Conservation (phyloP, 2,329 filamentous ascomycete species). For the Colletotrichum sp. region DNA sequence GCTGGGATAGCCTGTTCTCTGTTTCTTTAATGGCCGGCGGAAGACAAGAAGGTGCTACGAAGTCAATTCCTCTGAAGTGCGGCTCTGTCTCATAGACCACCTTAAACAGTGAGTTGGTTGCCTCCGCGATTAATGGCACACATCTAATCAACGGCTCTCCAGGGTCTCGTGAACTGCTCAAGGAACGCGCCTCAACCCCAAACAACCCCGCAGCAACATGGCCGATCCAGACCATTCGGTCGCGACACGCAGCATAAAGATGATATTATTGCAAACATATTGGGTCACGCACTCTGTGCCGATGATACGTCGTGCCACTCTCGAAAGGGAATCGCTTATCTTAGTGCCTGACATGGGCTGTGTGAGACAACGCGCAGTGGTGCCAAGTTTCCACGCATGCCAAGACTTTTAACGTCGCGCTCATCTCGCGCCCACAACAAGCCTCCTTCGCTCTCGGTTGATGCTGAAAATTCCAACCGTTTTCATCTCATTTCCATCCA, state of each 20-base stretch:
- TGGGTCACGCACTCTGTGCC: neutral
- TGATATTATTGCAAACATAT: neutral
- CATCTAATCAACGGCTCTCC: neutral
- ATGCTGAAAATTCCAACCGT: neutral
- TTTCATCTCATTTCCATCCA: neutral
- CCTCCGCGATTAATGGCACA: neutral
- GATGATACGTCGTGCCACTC: neutral
- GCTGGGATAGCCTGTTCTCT: neutral
- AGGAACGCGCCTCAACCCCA: neutral
- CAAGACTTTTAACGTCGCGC: neutral
- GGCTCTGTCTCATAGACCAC: neutral
- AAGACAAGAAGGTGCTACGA: neutral
- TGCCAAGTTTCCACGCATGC: conserved; percentile 6
- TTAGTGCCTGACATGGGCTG: neutral
- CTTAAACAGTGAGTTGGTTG: neutral
- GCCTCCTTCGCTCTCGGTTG: neutral
- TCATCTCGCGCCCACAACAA: neutral
- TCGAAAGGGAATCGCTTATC: neutral
- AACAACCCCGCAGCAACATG: neutral
- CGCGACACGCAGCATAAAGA: neutral
- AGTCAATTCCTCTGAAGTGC: neutral
- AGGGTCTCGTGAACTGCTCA: neutral
- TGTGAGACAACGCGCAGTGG: neutral
- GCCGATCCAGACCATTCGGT: neutral
- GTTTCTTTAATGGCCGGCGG: neutral